Evolutionary conservation across 768 basidiomycete genomes (phyloP).

Genomic region (Suillus luteus): DNA sequence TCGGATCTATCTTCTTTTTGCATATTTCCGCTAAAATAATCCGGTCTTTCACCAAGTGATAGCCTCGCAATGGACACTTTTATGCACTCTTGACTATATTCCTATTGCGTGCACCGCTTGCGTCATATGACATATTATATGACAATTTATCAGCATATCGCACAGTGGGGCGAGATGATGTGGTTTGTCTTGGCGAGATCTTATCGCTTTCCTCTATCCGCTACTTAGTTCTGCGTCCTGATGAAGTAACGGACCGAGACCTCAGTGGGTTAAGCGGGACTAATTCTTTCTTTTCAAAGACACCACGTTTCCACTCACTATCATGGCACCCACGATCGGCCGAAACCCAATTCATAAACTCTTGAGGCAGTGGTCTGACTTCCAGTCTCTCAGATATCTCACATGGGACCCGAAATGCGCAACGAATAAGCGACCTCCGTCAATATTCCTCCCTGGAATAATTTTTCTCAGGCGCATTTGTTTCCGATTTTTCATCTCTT

Average conservation of each 20-base stretch:
- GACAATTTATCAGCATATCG: not conserved
- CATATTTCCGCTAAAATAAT: slow-evolving; percentile 96
- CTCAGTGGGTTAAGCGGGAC: not conserved
- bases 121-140: not conserved
- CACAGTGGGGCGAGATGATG: not conserved
- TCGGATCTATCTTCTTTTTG: slow-evolving; percentile 98
- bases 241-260: not conserved
- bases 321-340: not conserved
- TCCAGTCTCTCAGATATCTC: not conserved
- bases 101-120: not conserved
- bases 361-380: not conserved
- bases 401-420: not conserved
- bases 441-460: not conserved
- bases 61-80: slow-evolving; percentile 15
- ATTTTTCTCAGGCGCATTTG: not conserved
- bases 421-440: not conserved
- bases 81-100: slow-evolving; percentile 5
- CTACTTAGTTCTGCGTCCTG: not conserved
- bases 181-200: not conserved
- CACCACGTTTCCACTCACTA: not conserved
- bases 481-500: not conserved
- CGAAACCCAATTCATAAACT: not conserved
- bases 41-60: slow-evolving; percentile 82
- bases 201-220: not conserved
- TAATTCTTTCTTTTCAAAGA: not conserved